Evolutionary conservation across 179 eudicot species (phyloP).

Genomic region (Silene vulgaris): DNA sequence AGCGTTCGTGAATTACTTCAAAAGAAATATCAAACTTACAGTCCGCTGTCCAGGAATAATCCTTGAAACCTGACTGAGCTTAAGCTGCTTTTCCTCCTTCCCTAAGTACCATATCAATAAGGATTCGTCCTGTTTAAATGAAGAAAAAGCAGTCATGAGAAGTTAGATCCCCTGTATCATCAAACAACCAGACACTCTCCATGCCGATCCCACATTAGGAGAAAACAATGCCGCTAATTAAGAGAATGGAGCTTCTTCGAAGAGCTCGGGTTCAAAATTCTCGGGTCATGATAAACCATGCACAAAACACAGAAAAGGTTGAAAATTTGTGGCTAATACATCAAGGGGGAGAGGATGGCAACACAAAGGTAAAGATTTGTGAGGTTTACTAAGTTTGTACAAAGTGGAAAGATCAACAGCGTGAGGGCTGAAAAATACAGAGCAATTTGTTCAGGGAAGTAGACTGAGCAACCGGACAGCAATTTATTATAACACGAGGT

Average conservation of each 20-base stretch:
- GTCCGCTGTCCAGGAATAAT: constrained; percentile 92
- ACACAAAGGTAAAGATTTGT: background rate
- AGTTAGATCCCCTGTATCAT: background rate
- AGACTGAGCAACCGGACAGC: background rate
- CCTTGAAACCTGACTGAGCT: constrained; percentile 59
- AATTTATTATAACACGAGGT: background rate
- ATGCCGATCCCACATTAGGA: background rate
- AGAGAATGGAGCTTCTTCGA: background rate
- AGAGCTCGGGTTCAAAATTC: background rate
- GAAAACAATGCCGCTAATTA: background rate
- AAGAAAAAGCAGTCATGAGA: constrained; percentile 19
- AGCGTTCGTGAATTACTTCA: background rate
- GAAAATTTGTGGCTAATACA: background rate
- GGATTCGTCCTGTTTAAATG: constrained; percentile 63
- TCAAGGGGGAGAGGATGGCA: background rate
- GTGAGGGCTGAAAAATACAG: background rate
- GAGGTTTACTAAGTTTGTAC: background rate
- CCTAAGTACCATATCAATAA: constrained; percentile 69
- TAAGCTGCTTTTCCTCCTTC: constrained; percentile 75
- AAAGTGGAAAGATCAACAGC: background rate
- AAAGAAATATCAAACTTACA: constrained; percentile 40
- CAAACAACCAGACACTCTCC: background rate
- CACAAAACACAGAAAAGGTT: background rate
- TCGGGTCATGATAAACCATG: background rate
- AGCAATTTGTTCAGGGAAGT: background rate